Base-by-base conservation (phyloP, 2,329 filamentous ascomycete genomes). In the Dactylellina cionopaga region DNA sequence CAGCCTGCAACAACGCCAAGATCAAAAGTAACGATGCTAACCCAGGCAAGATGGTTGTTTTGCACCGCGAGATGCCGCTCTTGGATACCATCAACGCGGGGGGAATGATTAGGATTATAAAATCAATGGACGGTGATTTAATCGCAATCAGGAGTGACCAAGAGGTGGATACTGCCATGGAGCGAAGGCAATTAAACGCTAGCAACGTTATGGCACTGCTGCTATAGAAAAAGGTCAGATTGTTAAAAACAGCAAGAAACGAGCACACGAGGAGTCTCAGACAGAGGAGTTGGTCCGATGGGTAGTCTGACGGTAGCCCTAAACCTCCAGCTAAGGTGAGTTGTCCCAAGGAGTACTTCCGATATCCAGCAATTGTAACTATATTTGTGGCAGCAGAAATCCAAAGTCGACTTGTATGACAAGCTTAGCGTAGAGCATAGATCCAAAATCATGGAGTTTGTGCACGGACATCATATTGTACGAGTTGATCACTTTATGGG, bases 401-500 rank as follows among this genome's bases (percentile, higher is more conserved):
- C 55, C 11, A 60, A 54, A 33, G 47, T 39, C 22, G 62, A 56
- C 41, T 25, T 25, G n/a, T 70, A 62, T 17, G 56, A 62, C 25
- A 63, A 56, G 24, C 55, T 70, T 7, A 56, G 29, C 7, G 41
- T 51, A 1, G 65, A 70, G 7, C 65, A 70, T 7, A 70, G 56
- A 43, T 17, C 15, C 49, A 55, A 49, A 31, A 70, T 70, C 15
- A 5, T n/a, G 1, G 56, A 62, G 27, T 70, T 70, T 47, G 65
- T 70, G 15, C 11, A 47, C 11, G 65, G 62, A 31, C 65, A 70
- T 56, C 56, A 70, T 70, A 70, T 70, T 17, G 62, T 70, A 19
- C 65, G 65, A 6, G 55, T 70, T 25, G 65, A 70, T 27, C 65
- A 70, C 33, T 70, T 70, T 33, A 70, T 56, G 19, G 55, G 55